Base-by-base conservation (phyloP, 768 basidiomycete species). In the Tylopilus sp. region DNA sequence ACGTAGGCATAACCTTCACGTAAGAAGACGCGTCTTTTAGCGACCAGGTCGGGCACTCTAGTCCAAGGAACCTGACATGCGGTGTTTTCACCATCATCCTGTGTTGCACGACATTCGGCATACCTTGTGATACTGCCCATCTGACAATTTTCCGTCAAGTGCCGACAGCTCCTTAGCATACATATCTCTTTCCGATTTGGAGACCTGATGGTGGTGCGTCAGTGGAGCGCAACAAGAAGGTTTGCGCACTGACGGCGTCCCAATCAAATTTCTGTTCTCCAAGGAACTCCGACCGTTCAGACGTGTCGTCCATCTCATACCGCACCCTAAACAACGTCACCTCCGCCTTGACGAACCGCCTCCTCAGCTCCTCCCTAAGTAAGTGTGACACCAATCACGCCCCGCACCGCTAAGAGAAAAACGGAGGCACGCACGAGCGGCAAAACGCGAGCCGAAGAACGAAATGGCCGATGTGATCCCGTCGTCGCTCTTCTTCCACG, bases 391-490 rank as follows among this genome's bases (percentile, higher is more conserved):
- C 12, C 31, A 11, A 31, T 13, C 42, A 23, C 15, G n/a, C 22
- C 36, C 39, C 7, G 18, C 13, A 20, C 6, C 15, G 45, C 12
- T 12, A 30, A 48, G 40, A 30, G 31, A 8, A 23, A n/a, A 30
- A 30, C 26, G 6, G 11, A 21, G 18, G 15, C 26, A 83, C 94
- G 66, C 71, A 98, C 95, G 93, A 92, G 50, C 92, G 83, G 71
- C 95, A 97, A 70, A 99, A 98, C 6, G 97, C 95, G 36, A 99
- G 76, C 44, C 97, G 74, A 55, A 98, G 73, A 11, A 98, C 91
- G 69, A 93, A 98, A 71, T 99, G 97, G 10, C 94, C 85, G 12
- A 97, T 75, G 61, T 91, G 86, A 67, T 99, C 97, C 55, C 79
- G 85, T 62, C 79, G 77, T 52, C 97, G 76, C 66, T 98, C 82